phyloP scores from a whole-genome alignment of 768 basidiomycete genomes.

The Trametes gibbosa region DNA sequence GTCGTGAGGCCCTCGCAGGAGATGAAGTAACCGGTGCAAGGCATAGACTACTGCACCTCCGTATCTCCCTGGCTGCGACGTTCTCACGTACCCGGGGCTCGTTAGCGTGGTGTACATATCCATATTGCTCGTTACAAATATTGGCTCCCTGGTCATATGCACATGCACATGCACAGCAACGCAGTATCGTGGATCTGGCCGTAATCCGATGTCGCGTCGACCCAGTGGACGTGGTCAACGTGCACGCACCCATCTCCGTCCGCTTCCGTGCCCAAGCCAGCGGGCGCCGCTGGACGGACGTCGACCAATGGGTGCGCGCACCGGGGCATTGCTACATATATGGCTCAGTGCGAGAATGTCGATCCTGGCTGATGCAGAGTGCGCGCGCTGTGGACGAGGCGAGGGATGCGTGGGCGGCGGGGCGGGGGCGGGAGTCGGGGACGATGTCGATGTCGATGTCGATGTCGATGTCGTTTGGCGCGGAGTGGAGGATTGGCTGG shows the following conservation, averaged over 20 bases:
- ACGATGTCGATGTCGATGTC: no score
- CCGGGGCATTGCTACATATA: not conserved
- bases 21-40: conserved; percentile 84
- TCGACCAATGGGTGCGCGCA: not conserved
- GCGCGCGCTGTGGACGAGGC: not conserved
- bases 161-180: no score
- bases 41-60: conserved; percentile 79
- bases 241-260: not conserved
- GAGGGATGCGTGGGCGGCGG: not conserved
- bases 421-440: not conserved
- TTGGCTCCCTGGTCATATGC: not conserved
- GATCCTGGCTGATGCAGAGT: no score
- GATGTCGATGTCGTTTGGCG: no score
- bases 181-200: no score
- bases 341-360: no score
- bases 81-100: conserved; percentile 63
- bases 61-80: conserved; percentile 74
- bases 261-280: not conserved
- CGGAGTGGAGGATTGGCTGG: not conserved
- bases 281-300: not conserved
- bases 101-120: conserved; percentile 83
- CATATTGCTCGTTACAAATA: not conserved
- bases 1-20: conserved; percentile 76
- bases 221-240: not conserved
- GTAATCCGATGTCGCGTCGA: conserved; percentile 5